Base-by-base conservation (phyloP, 192 early-diverging fungal genomes). In the Podila clonocystis region DNA sequence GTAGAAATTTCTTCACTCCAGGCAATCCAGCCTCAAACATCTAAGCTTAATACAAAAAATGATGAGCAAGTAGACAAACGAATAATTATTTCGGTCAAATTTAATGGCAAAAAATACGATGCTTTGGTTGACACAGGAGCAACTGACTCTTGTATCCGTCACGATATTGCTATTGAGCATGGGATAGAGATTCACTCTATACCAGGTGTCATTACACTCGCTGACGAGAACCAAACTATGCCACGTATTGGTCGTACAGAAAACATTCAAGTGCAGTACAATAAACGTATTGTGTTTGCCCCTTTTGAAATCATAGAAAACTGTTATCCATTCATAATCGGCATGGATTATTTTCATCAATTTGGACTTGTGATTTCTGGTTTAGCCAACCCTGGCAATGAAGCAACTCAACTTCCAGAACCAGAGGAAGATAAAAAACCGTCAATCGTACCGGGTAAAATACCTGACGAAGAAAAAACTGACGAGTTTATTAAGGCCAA, bases 351-450 rank as follows among this genome's bases (percentile, higher is more conserved):
- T 7, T 59, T 65, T 26, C 38, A 65, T 59, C 31, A 45, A 7
- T 60, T 63, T 31, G 63, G 70, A 11, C 63, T 72, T 26, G 26
- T 11, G 3, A 64, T 72, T 17, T 9, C 2, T 31, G 63, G 70
- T 2, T 29, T 72, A 38, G 36, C 31, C 31, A 31, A 72, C 30
- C 62, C 62, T 17, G 62, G 36, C 4, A 26, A 33, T 4, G 41
- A 63, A 5, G 49, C 62, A 2, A 48, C 33, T 0, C 9, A 4
- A n/a, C 70, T 71, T 22, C 52, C 63, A 13, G 52, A 38, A 13
- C 31, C 50, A 28, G 63, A 58, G 17, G 33, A 30, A 2, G 70
- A 72, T 33, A 13, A n/a, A n/a, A 58, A 59, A 62, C 70, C 62
- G 8, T 52, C 70, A 20, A 30, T 58, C 26, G 65, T 65, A 24